Evolutionary conservation across 2,329 filamentous ascomycete genomes (phyloP), one percentile per base, ranked within the genome.

Genomic region (Cladorrhinum sp.): DNA sequence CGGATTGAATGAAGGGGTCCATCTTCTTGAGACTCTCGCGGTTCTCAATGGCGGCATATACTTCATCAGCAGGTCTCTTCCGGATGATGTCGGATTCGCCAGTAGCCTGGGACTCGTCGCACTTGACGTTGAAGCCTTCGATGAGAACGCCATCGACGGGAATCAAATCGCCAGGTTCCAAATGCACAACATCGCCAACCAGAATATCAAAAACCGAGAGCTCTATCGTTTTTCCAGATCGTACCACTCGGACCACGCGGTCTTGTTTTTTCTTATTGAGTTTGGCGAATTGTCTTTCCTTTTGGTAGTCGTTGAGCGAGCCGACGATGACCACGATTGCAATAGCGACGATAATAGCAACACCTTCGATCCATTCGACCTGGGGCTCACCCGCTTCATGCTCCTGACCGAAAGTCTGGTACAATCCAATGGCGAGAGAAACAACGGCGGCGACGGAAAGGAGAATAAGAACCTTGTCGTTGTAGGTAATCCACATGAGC

Each of bases 1-100:
- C 93, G 27, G 92, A 96, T 66, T 96, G 90, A 68, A 97, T 91
- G 67, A 93, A 91, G 0, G 89, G 89, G 65, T 93, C 90, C 74
- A 92, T 82, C 74, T 92, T 92, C 76, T 85, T 87, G 23, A 88
- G 78, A 50, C 79, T 79, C 48, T 88, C 83, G 66, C 85, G 79
- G 64, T 83, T 85, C 66, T 90, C 84, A 67, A 92, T 89, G 24
- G 87, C 87, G 20, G 80, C 79, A 69, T 81, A 89, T 20, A 91
- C 90, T 23, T 90, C 87, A 53, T 90, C 86, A 45, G 80, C 87
- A 5, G 83, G 71, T 29, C 77, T 80, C 74, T 92, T 92, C 72
- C 84, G 86, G 68, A 92, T 84, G 36, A 91, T 80, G 66, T 92
- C 89, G 1, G 89, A 92, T 75, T 92, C 89, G 67, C 89, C 89